These are phyloP conservation scores for Myrica gale DNA, from an alignment of 306 rosid species.

Conservation along the genomic window DNA sequence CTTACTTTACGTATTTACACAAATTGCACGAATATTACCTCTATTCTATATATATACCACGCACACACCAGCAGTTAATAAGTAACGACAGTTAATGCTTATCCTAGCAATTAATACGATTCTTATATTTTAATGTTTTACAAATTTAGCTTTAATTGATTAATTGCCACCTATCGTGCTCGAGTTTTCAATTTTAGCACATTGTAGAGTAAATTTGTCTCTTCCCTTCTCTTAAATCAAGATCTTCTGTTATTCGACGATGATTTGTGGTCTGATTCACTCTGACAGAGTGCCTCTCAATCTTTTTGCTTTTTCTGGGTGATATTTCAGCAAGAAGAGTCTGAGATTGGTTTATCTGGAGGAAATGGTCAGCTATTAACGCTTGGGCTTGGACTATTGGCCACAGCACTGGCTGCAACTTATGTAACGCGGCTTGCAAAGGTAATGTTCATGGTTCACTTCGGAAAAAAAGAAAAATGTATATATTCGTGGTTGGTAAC, in stretches of 20 bases:
- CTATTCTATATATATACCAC: not conserved
- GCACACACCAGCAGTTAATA: not conserved
- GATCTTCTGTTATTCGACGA: not conserved
- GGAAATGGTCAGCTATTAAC: conserved; percentile 82
- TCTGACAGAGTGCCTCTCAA: not conserved
- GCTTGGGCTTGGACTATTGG: conserved; percentile 76
- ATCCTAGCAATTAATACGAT: too few relatives aligned
- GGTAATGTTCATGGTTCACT: conserved; percentile 35
- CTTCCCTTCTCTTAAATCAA: not conserved
- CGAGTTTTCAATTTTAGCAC: not conserved
- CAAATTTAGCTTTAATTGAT: not conserved
- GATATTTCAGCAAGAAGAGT: conserved; percentile 85
- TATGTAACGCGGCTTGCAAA: conserved; percentile 88
- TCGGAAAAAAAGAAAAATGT: too few relatives aligned
- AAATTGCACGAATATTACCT: not conserved
- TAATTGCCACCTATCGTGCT: not conserved
- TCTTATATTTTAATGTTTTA: not conserved
- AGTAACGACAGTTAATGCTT: too few relatives aligned
- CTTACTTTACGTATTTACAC: not conserved
- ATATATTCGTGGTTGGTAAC: not conserved
- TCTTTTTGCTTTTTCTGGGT: not conserved
- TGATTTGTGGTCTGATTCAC: not conserved
- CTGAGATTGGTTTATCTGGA: conserved; percentile 57
- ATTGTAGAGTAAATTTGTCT: not conserved
- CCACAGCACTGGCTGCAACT: conserved; percentile 80